These are phyloP conservation scores for Ogataea parapolymorpha DNA, from an alignment of 805 yeast species.

Conservation along the genomic window DNA sequence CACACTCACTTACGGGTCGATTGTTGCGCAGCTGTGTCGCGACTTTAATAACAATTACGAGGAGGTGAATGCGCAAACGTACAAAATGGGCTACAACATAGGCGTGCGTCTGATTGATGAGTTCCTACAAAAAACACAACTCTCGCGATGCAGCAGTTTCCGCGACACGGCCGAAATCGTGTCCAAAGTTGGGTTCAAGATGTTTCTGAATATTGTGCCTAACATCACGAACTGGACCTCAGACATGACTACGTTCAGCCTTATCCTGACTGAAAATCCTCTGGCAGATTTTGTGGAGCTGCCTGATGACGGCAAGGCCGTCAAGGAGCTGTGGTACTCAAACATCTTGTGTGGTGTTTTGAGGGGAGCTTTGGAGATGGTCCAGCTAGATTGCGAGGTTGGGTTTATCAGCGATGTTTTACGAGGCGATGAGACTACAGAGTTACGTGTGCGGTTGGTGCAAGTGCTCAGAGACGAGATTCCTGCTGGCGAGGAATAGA, in stretches of 20 bases:
- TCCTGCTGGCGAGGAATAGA: slow-evolving; percentile 88
- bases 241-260: slow-evolving; percentile 71
- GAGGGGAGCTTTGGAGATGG: slow-evolving; percentile 92
- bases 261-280: slow-evolving; percentile 81
- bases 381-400: slow-evolving; percentile 87
- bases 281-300: slow-evolving; percentile 92
- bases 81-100: slow-evolving; percentile 91
- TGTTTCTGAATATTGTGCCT: slow-evolving; percentile 82
- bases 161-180: slow-evolving; percentile 86
- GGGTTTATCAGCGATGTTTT: slow-evolving; percentile 74
- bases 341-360: slow-evolving; percentile 87
- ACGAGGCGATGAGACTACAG: slow-evolving; percentile 81
- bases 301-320: slow-evolving; percentile 72
- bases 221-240: slow-evolving; percentile 61
- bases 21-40: slow-evolving; percentile 85
- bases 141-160: slow-evolving; percentile 75
- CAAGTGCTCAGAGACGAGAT: slow-evolving; percentile 86
- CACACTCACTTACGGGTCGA: slow-evolving; percentile 91
- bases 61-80: slow-evolving; percentile 80
- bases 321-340: slow-evolving; percentile 84
- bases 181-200: slow-evolving; percentile 83
- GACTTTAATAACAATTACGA: slow-evolving; percentile 74
- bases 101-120: slow-evolving; percentile 92
- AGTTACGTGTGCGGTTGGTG: slow-evolving; percentile 66
- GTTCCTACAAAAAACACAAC: slow-evolving; percentile 83